Percentiles rank a stretch among this genome's conserved stretches.
Conservation (phyloP, 2,329 filamentous ascomycete species). For the Talaromyces sp. region DNA sequence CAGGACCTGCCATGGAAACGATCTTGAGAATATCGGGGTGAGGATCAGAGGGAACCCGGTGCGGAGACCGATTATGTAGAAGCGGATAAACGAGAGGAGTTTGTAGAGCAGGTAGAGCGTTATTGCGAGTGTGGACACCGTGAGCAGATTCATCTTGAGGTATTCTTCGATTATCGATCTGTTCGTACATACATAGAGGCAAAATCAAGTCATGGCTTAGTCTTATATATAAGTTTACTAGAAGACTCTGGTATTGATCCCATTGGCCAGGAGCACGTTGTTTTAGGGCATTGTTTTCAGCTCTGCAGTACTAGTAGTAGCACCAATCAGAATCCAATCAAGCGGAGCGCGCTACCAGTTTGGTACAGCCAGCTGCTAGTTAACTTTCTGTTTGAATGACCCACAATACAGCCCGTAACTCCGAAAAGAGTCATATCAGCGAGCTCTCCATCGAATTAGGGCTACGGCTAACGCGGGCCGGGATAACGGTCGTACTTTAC, state of each 20-base stretch:
- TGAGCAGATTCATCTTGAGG: neutral
- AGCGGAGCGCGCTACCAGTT: no score
- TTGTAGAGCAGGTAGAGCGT: neutral
- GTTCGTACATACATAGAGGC: no score
- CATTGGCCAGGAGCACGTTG: neutral
- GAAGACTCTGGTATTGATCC: no score
- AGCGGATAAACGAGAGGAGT: slow-evolving; percentile 14
- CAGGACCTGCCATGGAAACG: slow-evolving; percentile 29
- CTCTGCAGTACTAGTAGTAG: neutral
- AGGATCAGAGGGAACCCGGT: slow-evolving; percentile 27
- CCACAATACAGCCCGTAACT: neutral
- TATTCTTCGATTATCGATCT: no score
- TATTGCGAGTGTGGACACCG: neutral
- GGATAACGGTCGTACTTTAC: neutral
- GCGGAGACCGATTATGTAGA: slow-evolving; percentile 28
- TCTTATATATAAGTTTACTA: no score
- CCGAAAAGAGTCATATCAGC: neutral
- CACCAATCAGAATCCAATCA: no score
- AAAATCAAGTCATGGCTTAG: neutral
- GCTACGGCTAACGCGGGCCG: neutral
- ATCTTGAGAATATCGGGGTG: slow-evolving; percentile 24
- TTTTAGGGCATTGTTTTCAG: neutral
- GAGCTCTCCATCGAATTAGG: neutral
- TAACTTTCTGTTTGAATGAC: neutral
- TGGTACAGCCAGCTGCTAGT: neutral